Conservation (phyloP, 352 stramenopile species). For the Phytophthora sojae region DNA sequence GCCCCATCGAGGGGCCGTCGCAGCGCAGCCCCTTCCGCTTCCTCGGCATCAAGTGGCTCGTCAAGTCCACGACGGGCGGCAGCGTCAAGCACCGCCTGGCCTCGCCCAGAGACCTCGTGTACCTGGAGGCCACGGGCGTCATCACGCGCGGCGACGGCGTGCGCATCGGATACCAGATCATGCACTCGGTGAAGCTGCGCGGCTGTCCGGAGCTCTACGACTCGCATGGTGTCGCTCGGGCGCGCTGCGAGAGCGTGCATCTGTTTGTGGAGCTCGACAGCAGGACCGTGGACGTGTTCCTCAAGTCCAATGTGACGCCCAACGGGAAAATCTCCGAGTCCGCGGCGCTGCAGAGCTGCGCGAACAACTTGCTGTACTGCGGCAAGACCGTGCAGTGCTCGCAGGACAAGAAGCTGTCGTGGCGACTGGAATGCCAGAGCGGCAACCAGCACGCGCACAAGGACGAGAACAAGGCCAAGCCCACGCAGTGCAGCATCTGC, state of each 20-base stretch:
- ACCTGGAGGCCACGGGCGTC: slow-evolving; percentile 70
- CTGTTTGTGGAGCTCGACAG: slow-evolving; percentile 46
- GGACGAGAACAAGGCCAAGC: slow-evolving; percentile 26
- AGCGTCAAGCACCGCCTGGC: slow-evolving; percentile 49
- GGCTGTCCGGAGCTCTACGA: slow-evolving; percentile 44
- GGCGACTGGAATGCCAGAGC: slow-evolving; percentile 40
- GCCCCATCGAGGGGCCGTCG: slow-evolving; percentile 61
- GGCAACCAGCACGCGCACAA: slow-evolving; percentile 28
- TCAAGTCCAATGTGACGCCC: slow-evolving; percentile 41
- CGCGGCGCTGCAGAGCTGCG: slow-evolving; percentile 37
- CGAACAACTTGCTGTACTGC: slow-evolving; percentile 49
- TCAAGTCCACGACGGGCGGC: slow-evolving; percentile 52
- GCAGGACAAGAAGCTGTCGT: slow-evolving; percentile 65
- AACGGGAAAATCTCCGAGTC: slow-evolving; percentile 43
- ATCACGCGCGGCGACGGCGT: slow-evolving; percentile 61
- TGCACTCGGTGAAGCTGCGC: slow-evolving; percentile 65
- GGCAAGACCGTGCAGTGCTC: slow-evolving; percentile 54
- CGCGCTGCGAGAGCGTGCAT: slow-evolving; percentile 49
- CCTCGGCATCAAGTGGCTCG: slow-evolving; percentile 75
- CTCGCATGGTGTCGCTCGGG: slow-evolving; percentile 44
- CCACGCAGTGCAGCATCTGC: slow-evolving; percentile 52
- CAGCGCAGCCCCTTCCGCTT: slow-evolving; percentile 69
- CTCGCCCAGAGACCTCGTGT: slow-evolving; percentile 64
- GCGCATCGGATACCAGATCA: slow-evolving; percentile 69
- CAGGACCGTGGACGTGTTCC: slow-evolving; percentile 49